A percentile compares a stretch with the other conserved stretches of the same genome.
Conservation (phyloP, 805 yeast genomes). For the Starmerella bombi region DNA sequence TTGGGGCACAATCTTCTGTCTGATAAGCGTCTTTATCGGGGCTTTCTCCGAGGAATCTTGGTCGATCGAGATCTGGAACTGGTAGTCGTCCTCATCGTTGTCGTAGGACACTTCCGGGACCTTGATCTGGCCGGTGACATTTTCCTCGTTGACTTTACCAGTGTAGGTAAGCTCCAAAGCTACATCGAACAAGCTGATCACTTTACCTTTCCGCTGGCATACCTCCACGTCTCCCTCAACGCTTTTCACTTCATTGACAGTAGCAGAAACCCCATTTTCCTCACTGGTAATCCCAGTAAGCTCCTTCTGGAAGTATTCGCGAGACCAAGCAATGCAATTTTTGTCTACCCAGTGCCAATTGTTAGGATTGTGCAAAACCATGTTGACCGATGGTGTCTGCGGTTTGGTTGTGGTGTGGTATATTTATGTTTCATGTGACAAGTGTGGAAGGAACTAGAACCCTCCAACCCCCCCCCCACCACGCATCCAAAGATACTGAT, state of each 20-base stretch:
- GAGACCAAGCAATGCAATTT: constrained; percentile 88
- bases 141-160: constrained; percentile 33
- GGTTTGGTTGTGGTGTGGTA: not conserved
- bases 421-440: too few species aligned
- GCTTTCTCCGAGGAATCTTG: constrained; percentile 36
- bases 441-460: constrained; percentile 3
- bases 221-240: constrained; percentile 96
- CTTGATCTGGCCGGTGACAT: constrained; percentile 52
- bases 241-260: constrained; percentile 37
- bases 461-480: not conserved
- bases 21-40: constrained; percentile 39
- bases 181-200: constrained; percentile 79
- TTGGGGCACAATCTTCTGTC: constrained; percentile 52
- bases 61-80: constrained; percentile 59
- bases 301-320: constrained; percentile 53
- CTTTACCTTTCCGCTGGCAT: constrained; percentile 92
- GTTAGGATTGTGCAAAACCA: constrained; percentile 95
- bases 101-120: constrained; percentile 93
- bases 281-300: constrained; percentile 40
- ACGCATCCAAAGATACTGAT: too few species aligned
- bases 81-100: constrained; percentile 71
- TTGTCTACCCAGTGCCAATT: constrained; percentile 99
- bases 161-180: constrained; percentile 46
- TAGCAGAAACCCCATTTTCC: constrained; percentile 23
- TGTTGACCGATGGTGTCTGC: constrained; percentile 28